Evolutionary conservation across 805 yeast genomes (phyloP).

Genomic region (Candida railenensis): DNA sequence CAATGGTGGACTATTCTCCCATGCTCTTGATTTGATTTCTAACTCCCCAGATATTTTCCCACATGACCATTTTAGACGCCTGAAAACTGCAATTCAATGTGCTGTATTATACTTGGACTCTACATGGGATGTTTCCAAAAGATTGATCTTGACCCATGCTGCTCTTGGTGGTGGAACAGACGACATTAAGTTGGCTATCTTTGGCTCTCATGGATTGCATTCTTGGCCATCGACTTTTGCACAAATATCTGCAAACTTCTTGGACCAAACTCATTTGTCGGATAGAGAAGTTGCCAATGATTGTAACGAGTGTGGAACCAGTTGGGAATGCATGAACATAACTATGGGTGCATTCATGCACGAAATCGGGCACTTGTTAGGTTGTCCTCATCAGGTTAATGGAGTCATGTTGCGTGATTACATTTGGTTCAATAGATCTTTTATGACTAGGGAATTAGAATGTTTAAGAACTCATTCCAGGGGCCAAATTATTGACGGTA

Average conservation of each 20-base stretch:
- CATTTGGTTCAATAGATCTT: conserved; percentile 75
- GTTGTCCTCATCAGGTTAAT: conserved; percentile 86
- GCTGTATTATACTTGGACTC: conserved; percentile 86
- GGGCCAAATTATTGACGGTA: conserved; percentile 43
- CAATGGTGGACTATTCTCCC: conserved; percentile 72
- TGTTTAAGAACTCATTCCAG: conserved; percentile 51
- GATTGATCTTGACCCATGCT: conserved; percentile 79
- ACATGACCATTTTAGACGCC: conserved; percentile 40
- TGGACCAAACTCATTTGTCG: conserved; percentile 67
- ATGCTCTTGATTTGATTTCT: conserved; percentile 73
- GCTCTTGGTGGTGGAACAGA: conserved; percentile 89
- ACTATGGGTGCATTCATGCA: conserved; percentile 94
- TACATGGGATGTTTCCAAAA: conserved; percentile 66
- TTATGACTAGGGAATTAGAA: conserved; percentile 65
- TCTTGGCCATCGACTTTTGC: conserved; percentile 91
- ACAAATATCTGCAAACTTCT: conserved; percentile 62
- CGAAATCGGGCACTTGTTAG: conserved; percentile 88
- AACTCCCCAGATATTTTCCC: conserved; percentile 25
- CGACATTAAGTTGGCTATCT: conserved; percentile 74
- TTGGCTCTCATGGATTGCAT: conserved; percentile 89
- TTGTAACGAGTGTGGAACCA: conserved; percentile 74
- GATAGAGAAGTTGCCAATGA: conserved; percentile 86
- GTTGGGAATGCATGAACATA: conserved; percentile 86
- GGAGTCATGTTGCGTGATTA: conserved; percentile 94
- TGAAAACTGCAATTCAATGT: conserved; percentile 63